A percentile compares a stretch with the other conserved stretches of the same genome.
These are phyloP conservation scores for Pleurotus giganteus DNA, from an alignment of 768 basidiomycete species.

Conservation along the genomic window DNA sequence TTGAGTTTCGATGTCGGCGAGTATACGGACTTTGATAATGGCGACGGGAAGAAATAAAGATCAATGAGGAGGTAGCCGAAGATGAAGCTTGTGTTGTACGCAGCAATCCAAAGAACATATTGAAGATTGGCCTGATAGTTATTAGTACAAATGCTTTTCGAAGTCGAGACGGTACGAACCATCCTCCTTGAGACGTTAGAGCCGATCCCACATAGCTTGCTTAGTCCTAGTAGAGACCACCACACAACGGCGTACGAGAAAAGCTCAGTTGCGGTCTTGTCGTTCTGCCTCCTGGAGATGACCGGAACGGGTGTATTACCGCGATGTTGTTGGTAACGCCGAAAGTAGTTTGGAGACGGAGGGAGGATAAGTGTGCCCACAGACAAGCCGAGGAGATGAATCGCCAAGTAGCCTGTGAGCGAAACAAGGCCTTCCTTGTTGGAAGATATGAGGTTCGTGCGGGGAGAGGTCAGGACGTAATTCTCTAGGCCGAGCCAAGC, in stretches of 20 bases:
- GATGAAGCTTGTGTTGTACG: conserved; percentile 86
- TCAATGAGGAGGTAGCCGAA: conserved; percentile 80
- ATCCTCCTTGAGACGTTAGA: conserved; percentile 46
- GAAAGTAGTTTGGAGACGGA: conserved; percentile 71
- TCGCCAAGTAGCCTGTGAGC: conserved; percentile 82
- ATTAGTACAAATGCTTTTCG: neutral
- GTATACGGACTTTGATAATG: conserved; percentile 20
- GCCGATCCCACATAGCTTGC: conserved; percentile 37
- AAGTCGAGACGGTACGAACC: conserved; percentile 25
- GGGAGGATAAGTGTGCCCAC: conserved; percentile 80
- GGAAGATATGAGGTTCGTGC: conserved; percentile 61
- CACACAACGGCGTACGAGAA: conserved; percentile 75
- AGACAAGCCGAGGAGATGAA: conserved; percentile 84
- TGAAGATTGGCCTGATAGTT: conserved; percentile 72
- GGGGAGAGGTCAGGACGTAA: conserved; percentile 65
- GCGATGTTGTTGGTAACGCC: conserved; percentile 51
- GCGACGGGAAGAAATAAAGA: conserved; percentile 59
- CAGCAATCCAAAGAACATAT: conserved; percentile 87
- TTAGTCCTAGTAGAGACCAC: conserved; percentile 61
- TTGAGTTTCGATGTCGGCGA: conserved; percentile 32
- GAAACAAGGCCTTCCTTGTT: conserved; percentile 95
- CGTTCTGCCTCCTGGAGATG: conserved; percentile 51
- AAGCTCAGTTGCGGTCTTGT: conserved; percentile 75
- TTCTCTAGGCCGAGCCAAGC: conserved; percentile 51
- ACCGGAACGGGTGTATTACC: conserved; percentile 12